Conservation (phyloP, 192 early-diverging fungal genomes). For the Backusella luteola region DNA sequence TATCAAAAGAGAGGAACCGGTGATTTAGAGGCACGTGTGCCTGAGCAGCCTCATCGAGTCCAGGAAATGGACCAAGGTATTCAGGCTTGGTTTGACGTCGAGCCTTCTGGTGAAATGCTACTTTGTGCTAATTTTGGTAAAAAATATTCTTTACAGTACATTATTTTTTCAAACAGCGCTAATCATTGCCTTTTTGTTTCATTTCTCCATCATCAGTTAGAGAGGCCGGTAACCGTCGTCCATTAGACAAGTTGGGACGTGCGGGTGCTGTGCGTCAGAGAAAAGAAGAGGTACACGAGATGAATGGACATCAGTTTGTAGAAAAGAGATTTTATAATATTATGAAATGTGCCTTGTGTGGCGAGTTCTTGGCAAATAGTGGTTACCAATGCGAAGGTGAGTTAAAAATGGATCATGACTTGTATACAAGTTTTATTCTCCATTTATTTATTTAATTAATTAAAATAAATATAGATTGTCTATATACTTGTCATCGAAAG, state of each 20-base stretch:
- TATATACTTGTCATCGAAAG: slow-evolving; percentile 90
- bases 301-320: slow-evolving; percentile 94
- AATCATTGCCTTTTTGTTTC: neutral
- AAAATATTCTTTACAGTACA: neutral
- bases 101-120: slow-evolving; percentile 88
- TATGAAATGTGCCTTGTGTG: slow-evolving; percentile 96
- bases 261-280: slow-evolving; percentile 73
- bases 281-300: slow-evolving; percentile 81
- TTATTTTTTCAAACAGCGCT: neutral
- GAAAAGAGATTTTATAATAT: slow-evolving; percentile 91
- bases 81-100: slow-evolving; percentile 88
- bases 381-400: slow-evolving; percentile 93
- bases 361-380: slow-evolving; percentile 88
- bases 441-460: neutral
- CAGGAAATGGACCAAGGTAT: slow-evolving; percentile 48
- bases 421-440: neutral
- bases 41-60: neutral
- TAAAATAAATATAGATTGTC: slow-evolving; percentile 63
- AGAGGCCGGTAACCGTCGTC: slow-evolving; percentile 51
- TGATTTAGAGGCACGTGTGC: neutral
- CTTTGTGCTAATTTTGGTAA: slow-evolving; percentile 85
- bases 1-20: slow-evolving; percentile 10
- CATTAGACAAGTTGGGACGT: slow-evolving; percentile 67
- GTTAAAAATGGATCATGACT: neutral
- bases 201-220: slow-evolving; percentile 38